Evolutionary conservation across 768 basidiomycete species (phyloP).

Genomic region (Boletus barrowsii): DNA sequence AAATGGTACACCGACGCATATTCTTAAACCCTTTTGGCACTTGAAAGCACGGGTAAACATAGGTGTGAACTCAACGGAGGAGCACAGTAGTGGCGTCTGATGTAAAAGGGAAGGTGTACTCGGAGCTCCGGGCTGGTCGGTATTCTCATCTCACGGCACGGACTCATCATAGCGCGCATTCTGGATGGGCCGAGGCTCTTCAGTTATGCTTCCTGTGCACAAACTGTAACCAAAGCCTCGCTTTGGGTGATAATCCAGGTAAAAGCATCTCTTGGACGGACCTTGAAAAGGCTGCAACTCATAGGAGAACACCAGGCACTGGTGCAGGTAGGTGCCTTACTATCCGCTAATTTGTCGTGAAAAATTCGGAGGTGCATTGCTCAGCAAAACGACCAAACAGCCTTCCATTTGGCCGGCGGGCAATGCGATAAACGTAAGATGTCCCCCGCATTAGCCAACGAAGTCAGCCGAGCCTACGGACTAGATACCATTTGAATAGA

Average conservation of each 20-base stretch:
- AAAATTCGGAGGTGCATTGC: not conserved
- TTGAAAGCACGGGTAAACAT: not conserved
- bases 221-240: not conserved
- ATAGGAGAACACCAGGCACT: not conserved
- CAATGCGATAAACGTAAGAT: not conserved
- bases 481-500: not conserved
- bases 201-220: not conserved
- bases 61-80: not conserved
- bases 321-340: not conserved
- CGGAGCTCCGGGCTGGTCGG: slow-evolving; percentile 4
- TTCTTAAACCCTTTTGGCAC: not conserved
- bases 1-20: not conserved
- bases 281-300: not conserved
- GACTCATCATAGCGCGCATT: not conserved
- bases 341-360: not conserved
- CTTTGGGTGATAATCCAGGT: not conserved
- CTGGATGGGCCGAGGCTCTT: not conserved
- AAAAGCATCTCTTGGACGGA: not conserved
- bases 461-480: not conserved
- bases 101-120: not conserved
- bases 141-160: slow-evolving; percentile 11
- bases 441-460: not conserved
- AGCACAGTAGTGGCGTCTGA: not conserved
- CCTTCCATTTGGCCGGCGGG: not conserved
- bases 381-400: not conserved